Percentiles rank a stretch among this genome's conserved stretches.
Evolutionary conservation across 164 flowering plant species (phyloP).

Genomic region (Litsea cubeba): DNA sequence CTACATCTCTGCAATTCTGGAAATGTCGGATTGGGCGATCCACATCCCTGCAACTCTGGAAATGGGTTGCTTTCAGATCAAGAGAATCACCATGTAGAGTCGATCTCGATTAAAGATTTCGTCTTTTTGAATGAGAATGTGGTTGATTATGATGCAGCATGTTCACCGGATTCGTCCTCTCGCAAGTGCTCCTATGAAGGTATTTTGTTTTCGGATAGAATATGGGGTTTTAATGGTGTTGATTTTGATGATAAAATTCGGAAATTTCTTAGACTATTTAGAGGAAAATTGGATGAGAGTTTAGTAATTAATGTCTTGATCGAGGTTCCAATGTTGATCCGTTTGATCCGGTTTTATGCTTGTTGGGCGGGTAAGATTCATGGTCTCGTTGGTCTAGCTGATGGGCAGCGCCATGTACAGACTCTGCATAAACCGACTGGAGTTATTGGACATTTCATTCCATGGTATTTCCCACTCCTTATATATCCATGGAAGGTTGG

Average conservation of each 20-base stretch:
- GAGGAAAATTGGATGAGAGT: conserved; percentile 44
- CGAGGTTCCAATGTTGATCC: conserved; percentile 35
- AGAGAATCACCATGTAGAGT: too few species aligned
- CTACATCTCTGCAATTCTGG: conserved; percentile 31
- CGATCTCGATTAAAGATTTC: too few species aligned
- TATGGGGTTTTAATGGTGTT: conserved; percentile 14
- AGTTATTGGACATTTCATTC: conserved; percentile 71
- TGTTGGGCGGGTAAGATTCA: conserved; percentile 94
- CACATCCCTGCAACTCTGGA: too few species aligned
- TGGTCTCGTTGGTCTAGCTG: conserved; percentile 50
- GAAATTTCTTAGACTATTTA: conserved; percentile 60
- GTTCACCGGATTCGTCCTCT: too few species aligned
- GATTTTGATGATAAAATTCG: conserved; percentile 42
- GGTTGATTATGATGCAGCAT: too few species aligned
- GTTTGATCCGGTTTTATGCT: conserved; percentile 44
- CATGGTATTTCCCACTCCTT: conserved; percentile 54
- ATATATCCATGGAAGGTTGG: conserved; percentile 6
- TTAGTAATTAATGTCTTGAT: conserved; percentile 1
- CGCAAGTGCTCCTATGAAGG: too few species aligned
- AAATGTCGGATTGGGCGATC: too few species aligned
- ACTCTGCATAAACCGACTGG: conserved; percentile 75
- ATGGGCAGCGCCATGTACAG: conserved; percentile 49
- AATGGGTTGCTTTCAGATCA: too few species aligned
- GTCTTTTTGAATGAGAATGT: too few species aligned
- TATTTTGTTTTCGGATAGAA: too few species aligned